Percentiles rank a stretch among this genome's conserved stretches.
These are phyloP conservation scores for Ensete ventricosum DNA, from an alignment of 176 grass and related monocot genomes.

Conservation along the genomic window DNA sequence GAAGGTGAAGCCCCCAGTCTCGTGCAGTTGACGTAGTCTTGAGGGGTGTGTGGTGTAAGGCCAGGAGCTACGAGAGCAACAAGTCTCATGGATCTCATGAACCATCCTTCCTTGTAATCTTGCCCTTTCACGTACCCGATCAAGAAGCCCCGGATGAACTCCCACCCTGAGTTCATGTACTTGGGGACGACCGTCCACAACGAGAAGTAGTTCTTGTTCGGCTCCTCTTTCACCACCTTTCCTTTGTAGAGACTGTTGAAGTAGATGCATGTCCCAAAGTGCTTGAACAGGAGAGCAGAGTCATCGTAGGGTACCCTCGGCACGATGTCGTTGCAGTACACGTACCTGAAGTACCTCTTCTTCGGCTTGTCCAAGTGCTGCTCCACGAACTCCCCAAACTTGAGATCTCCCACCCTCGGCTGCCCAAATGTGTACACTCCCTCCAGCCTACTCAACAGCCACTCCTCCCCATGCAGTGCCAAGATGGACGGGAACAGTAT, in stretches of 20 bases:
- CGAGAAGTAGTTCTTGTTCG: conserved; percentile 92
- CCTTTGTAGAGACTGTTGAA: conserved; percentile 40
- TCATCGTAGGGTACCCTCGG: conserved; percentile 31
- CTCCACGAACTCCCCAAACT: conserved; percentile 39
- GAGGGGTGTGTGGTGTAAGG: conserved; percentile 50
- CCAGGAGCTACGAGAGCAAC: conserved; percentile 50
- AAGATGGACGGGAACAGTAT: conserved; percentile 40
- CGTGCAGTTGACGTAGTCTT: conserved; percentile 73
- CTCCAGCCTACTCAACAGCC: conserved; percentile 28
- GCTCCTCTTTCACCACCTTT: conserved; percentile 41
- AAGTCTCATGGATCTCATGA: conserved; percentile 24
- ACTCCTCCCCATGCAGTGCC: conserved; percentile 42
- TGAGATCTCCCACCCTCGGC: conserved; percentile 47
- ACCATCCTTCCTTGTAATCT: conserved; percentile 59
- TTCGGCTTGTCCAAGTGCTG: conserved; percentile 32
- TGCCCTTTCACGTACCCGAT: conserved; percentile 32
- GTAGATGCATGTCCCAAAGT: conserved; percentile 39
- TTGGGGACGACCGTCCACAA: conserved; percentile 36
- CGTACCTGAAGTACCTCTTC: conserved; percentile 39
- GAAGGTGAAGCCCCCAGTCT: conserved; percentile 24
- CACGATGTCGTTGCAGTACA: conserved; percentile 35
- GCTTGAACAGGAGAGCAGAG: conserved; percentile 28
- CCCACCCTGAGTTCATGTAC: conserved; percentile 51
- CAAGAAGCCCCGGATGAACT: conserved; percentile 41
- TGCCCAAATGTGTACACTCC: conserved; percentile 53